Percentiles rank a stretch among this genome's conserved stretches.
phyloP scores from a whole-genome alignment of 1,139 yeast genomes.

The Candida sanyaensis region DNA sequence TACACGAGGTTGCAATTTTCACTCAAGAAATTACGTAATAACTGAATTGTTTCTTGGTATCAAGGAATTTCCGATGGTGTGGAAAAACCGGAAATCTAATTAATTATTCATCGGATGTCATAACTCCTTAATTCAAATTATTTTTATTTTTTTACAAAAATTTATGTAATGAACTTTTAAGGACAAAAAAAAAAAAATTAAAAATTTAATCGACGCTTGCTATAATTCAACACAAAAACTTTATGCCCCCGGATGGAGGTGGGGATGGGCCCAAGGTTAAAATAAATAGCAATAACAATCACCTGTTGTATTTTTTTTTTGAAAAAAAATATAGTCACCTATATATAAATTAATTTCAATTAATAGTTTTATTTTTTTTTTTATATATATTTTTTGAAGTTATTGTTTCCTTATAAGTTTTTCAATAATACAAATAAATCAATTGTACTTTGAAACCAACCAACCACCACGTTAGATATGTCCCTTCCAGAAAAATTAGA shows the following conservation, averaged over 20 bases:
- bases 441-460: too few species aligned
- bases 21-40: too few species aligned
- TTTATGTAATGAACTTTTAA: neutral
- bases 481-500: conserved; percentile 21
- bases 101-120: neutral
- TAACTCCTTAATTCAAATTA: neutral
- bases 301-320: neutral
- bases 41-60: too few species aligned
- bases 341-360: too few species aligned
- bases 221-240: neutral
- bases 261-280: too few species aligned
- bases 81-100: neutral
- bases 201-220: neutral
- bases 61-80: neutral
- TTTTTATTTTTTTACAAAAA: neutral
- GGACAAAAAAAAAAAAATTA: too few species aligned
- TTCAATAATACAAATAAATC: too few species aligned
- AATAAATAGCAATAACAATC: neutral
- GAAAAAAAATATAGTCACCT: too few species aligned
- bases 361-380: neutral
- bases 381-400: too few species aligned
- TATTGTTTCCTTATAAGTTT: too few species aligned
- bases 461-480: conserved; percentile 4
- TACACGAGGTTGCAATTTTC: too few species aligned
- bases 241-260: neutral